phyloP scores from a whole-genome alignment of 2,329 filamentous ascomycete genomes.

The Bipolaris sorokiniana region DNA sequence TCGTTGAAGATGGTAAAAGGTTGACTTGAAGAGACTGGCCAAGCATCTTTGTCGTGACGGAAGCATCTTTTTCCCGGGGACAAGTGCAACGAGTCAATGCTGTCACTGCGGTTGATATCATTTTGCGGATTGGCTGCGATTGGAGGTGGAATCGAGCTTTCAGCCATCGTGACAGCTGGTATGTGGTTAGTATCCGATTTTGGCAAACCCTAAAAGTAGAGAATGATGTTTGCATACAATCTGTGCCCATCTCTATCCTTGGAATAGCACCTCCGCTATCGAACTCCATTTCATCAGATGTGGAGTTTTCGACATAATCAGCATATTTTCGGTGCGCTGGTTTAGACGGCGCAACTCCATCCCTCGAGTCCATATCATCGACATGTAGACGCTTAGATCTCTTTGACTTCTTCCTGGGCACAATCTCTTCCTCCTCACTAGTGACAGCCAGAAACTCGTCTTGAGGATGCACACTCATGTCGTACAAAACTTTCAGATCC shows the following conservation, averaged over 20 bases:
- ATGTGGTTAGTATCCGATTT: conserved; percentile 1
- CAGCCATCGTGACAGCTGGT: background rate
- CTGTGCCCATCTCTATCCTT: background rate
- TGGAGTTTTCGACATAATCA: background rate
- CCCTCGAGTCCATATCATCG: background rate
- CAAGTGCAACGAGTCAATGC: conserved; percentile 10
- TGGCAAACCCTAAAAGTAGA: background rate
- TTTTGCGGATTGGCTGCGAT: background rate
- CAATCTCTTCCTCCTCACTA: conserved; percentile 8
- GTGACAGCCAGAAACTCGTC: conserved; percentile 26
- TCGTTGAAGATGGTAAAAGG: conserved; percentile 28
- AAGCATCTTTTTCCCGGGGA: conserved; percentile 10
- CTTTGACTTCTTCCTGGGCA: conserved; percentile 1
- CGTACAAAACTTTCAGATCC: conserved; percentile 29
- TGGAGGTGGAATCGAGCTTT: background rate
- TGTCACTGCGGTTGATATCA: conserved; percentile 3
- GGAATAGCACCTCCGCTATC: background rate
- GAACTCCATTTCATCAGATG: background rate
- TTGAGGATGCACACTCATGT: conserved; percentile 39
- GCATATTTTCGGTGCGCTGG: background rate
- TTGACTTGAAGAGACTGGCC: conserved; percentile 14
- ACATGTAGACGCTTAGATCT: background rate
- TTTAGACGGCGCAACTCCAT: background rate
- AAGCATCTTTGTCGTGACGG: conserved; percentile 13
- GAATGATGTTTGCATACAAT: background rate